Base-by-base conservation (phyloP, 257 asterid genomes). In the Echites panduratus region DNA sequence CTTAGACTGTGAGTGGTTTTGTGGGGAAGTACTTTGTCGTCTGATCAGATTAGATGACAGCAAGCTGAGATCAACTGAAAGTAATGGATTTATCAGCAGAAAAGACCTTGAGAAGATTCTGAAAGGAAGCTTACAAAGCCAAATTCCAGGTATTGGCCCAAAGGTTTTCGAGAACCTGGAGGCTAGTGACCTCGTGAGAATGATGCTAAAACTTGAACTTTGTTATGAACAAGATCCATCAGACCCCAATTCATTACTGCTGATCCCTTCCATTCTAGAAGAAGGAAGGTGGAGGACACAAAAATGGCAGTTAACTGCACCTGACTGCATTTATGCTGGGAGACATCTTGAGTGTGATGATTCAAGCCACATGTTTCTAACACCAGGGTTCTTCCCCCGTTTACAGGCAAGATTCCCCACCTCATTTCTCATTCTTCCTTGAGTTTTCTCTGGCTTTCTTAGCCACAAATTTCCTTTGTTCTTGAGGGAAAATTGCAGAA, bases 171-270 rank as follows among this genome's bases (percentile, higher is more conserved):
- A 89, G 71, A 86, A 87, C 72, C 74, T 92, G 45, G 91, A 85
- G 58, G 86, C 90, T 27, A 52, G 56, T 61, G 91, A 85, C 71
- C 84, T 92, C 20, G 86, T 89, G 58, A 86, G 79, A 68, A 78
- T 92, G 91, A 92, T 90, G 97, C 85, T 90, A 76, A 92, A 90
- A 77, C 82, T 92, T 47, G 97, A 89, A 77, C 87, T 90, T 22
- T 92, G 97, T 76, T 92, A 86, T 61, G 90, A 90, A 77, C 93
- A 86, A 75, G 90, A 89, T 82, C 87, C 88, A 16, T 76, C 88
- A 7, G 79, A 89, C 49, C 84, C 85, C 35, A 74, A 83, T 77
- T 87, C 98, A 32, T 78, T 85, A 41, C 66, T 89, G 10, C 75
- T 90, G 57, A 73, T 90, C 66, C 93, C 95, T 12, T 83, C 96